Conservation (phyloP, 305 asterid genomes). For the Withania somnifera region DNA sequence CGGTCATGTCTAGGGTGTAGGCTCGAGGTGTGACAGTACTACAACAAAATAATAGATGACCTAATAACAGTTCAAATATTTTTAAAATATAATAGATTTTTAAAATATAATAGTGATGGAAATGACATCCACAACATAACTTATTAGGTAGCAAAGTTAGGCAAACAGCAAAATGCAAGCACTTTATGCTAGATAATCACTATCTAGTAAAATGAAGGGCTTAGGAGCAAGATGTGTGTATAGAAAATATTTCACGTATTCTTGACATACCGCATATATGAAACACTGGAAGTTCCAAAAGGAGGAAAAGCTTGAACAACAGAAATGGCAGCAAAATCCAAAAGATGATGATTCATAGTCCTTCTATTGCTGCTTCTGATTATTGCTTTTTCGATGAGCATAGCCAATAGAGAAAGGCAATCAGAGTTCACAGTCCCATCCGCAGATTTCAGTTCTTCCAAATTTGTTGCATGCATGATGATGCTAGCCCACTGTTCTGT, state of each 20-base stretch:
- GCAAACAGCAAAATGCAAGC: neutral
- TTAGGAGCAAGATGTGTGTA: neutral
- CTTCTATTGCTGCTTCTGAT: conserved; percentile 32
- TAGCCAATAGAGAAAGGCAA: conserved; percentile 37
- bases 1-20: too few species aligned
- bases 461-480: conserved; percentile 38
- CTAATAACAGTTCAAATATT: neutral
- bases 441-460: conserved; percentile 21
- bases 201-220: neutral
- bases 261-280: conserved; percentile 57
- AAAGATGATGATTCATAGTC: conserved; percentile 51
- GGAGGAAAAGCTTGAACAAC: conserved; percentile 50
- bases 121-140: conserved; percentile 1
- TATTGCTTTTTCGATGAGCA: conserved; percentile 77
- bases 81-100: neutral
- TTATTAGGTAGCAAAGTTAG: neutral
- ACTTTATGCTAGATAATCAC: neutral
- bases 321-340: conserved; percentile 57
- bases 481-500: conserved; percentile 76
- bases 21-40: too few species aligned
- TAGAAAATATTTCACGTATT: neutral
- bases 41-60: neutral
- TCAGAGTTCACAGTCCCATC: conserved; percentile 26
- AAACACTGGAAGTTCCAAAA: conserved; percentile 37
- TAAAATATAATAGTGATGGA: neutral